Evolutionary conservation across 2,329 filamentous ascomycete species (phyloP).

Genomic region (Fusarium napiforme): DNA sequence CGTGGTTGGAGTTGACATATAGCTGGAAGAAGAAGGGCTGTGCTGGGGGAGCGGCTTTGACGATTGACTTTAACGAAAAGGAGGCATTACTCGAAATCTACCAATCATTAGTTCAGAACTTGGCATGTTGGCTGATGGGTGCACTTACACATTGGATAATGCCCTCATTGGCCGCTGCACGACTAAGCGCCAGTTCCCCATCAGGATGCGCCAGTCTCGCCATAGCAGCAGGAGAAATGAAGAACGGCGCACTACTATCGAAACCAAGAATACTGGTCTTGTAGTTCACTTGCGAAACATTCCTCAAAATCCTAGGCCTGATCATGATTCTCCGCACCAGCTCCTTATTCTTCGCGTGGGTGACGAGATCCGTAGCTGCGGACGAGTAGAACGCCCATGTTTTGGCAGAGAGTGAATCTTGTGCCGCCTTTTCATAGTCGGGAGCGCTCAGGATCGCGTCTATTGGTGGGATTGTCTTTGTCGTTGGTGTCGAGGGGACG

Average conservation of each 20-base stretch:
- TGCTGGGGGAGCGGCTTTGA: slow-evolving; percentile 23
- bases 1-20: slow-evolving; percentile 63
- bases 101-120: fast-evolving
- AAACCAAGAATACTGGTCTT: slow-evolving; percentile 65
- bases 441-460: slow-evolving; percentile 3
- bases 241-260: slow-evolving; percentile 65
- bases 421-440: slow-evolving; percentile 70
- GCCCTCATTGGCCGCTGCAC: slow-evolving; percentile 38
- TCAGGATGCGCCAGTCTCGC: slow-evolving; percentile 70
- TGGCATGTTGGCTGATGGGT: fast-evolving
- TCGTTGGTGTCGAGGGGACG: background rate
- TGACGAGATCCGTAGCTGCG: slow-evolving; percentile 69
- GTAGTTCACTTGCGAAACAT: slow-evolving; percentile 64
- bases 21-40: slow-evolving; percentile 54
- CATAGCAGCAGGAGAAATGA: slow-evolving; percentile 73
- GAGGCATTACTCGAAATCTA: slow-evolving; percentile 43
- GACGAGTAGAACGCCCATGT: slow-evolving; percentile 77
- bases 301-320: slow-evolving; percentile 66
- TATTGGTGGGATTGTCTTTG: background rate
- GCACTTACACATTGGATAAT: slow-evolving; percentile 42
- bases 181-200: slow-evolving; percentile 60
- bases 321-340: slow-evolving; percentile 67
- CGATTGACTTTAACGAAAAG: slow-evolving; percentile 39
- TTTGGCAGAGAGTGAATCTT: slow-evolving; percentile 66
- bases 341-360: slow-evolving; percentile 65